Evolutionary conservation across 176 grass and related monocot genomes (phyloP), one percentile per base, ranked within the genome.

Genomic region (Eremochloa ophiuroides): DNA sequence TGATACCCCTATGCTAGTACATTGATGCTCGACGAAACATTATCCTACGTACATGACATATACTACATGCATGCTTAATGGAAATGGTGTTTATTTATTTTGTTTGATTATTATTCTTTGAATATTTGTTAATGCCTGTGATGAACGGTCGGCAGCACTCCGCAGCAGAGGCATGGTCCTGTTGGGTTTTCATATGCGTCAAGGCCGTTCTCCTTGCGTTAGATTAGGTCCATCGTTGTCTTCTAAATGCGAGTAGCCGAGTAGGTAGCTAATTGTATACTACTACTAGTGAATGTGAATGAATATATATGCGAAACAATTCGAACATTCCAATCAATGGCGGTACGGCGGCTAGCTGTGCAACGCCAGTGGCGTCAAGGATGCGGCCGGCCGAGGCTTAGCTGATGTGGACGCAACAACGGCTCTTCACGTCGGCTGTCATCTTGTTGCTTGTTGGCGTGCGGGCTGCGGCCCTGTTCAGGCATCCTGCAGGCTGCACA

Each of bases 341-440:
- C 62, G 26, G 15, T 39, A 56, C 33, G 66, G 5, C 5, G 26
- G 26, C 12, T 8, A 6, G 33, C 37, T 22, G 46, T 28, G 41
- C 17, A 7, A 68, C 29, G 55, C 13, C 34, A 51, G 18, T 42
- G 29, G 62, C 47, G 62, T 55, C 82, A 6, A 50, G 35, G 33
- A 15, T 67, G 82, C 77, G 42, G 78, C 34, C 69, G 69, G 55
- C 46, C 71, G 62, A 55, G 50, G 16, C 1, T 1, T 18, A 14
- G 6, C 13, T 15, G 87, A 82, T 29, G 75, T 73, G 43, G 87
- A 89, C 82, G 37, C 35, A 1, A 26, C 87, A 85, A 66, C 78
- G 58, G 66, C 35, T 51, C 30, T 5, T 65, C 43, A 43, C 23
- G 40, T 47, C 11, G 51, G 17, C 58, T 4, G 25, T 14, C 16